Base-by-base conservation (phyloP, 2,329 filamentous ascomycete species). In the Cladosporium cucumerinum region DNA sequence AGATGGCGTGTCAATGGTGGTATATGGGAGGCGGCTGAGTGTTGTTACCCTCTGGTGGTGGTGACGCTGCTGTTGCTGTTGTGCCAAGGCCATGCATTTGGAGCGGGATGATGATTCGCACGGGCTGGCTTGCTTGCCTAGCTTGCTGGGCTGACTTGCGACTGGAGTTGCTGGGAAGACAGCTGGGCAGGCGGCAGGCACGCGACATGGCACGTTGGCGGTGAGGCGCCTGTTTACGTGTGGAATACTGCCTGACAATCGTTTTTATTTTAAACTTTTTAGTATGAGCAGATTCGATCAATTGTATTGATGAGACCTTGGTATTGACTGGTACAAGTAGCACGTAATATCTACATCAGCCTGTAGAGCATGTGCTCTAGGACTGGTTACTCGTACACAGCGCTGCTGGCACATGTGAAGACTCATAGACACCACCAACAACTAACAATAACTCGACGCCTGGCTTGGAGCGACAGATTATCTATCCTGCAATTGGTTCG, bases 21-120 rank as follows among this genome's bases (percentile, higher is more conserved):
- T 64, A 8, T 30, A 58, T 58, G 34, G 30, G 36, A 16, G 34
- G 21, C 21, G 18, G 36, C 36, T 46, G 39, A 21, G n/a, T 52
- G 48, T 52, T 52, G 48, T 28, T 52, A 25, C 23, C 48, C 23
- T 28, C 23, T 52, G 48, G 48, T 26, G 48, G 26, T 28, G 26
- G 48, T 52, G 48, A 52, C 48, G 48, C 48, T 25, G 48, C 48
- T 52, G 51, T 28, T 54, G 51, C 30, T 30, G 26, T 54, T 28
- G 39, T 30, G 51, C 51, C 49, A 52, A 54, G 51, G 51, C 51
- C 51, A 30, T 32, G 51, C 39, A 46, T 46, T 46, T 46, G 39
- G 39, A 46, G 39, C 51, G 51, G 51, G 51, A 54, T 54, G 51
- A 54, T 54, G 49, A 52, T 28, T 54, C 51, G 51, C 51, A 54